Conservation (phyloP, 2,329 filamentous ascomycete genomes). For the Aspergillus bombycis region DNA sequence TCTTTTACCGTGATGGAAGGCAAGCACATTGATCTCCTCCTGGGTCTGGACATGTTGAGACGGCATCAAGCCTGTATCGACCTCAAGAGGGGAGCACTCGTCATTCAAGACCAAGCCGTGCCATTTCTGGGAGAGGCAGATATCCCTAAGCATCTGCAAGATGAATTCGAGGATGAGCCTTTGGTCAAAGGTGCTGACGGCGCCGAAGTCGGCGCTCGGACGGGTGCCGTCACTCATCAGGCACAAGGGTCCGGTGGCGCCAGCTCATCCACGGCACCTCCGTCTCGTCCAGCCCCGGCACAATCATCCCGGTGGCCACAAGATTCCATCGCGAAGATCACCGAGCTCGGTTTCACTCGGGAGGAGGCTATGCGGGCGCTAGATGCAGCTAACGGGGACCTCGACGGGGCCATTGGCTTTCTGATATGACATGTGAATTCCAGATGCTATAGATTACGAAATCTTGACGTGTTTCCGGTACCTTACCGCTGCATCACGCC, state of each 20-base stretch:
- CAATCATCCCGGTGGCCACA: slow-evolving; percentile 51
- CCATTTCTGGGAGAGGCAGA: slow-evolving; percentile 90
- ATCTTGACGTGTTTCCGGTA: slow-evolving; percentile 2
- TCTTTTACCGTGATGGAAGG: slow-evolving; percentile 99
- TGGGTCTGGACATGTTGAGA: slow-evolving; percentile 96
- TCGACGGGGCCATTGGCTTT: slow-evolving; percentile 84
- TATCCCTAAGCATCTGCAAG: slow-evolving; percentile 78
- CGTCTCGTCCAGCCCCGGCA: slow-evolving; percentile 29
- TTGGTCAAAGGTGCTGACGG: slow-evolving; percentile 83
- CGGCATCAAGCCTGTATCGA: slow-evolving; percentile 93
- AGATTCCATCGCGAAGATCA: slow-evolving; percentile 74
- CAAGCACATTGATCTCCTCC: slow-evolving; percentile 88
- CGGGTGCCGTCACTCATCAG: slow-evolving; percentile 64
- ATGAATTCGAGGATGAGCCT: slow-evolving; percentile 77
- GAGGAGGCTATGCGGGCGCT: slow-evolving; percentile 79
- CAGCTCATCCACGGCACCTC: slow-evolving; percentile 21
- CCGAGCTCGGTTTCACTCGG: slow-evolving; percentile 75
- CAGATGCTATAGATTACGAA: slow-evolving; percentile 2
- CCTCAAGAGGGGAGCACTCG: slow-evolving; percentile 77
- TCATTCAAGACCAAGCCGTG: slow-evolving; percentile 87
- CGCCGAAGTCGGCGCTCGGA: slow-evolving; percentile 82
- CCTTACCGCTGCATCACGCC: background rate
- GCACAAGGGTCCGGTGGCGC: slow-evolving; percentile 26
- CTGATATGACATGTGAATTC: slow-evolving; percentile 55
- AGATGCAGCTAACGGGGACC: slow-evolving; percentile 79